Base-by-base conservation (phyloP, 2,329 filamentous ascomycete genomes). In the Trichoderma koningii region DNA sequence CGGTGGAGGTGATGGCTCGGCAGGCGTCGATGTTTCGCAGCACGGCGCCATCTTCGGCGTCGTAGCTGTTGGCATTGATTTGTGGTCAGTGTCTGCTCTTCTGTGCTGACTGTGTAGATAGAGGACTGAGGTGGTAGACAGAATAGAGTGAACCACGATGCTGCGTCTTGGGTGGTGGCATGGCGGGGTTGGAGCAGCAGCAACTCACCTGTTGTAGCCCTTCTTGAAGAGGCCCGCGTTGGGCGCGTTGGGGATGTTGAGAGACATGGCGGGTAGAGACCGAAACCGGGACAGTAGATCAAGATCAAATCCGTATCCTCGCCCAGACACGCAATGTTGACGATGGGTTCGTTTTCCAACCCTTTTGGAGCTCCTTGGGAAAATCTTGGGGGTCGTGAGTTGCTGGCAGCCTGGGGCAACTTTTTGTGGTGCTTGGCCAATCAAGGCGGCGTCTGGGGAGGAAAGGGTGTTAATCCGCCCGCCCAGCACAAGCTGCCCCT, bases 21-120 rank as follows among this genome's bases (percentile, higher is more conserved):
- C 95, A 99, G 77, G 96, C 95, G 76, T 99, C 96, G 81, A 99
- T 98, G 80, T 99, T 99, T 76, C 95, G 93, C 70, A 98, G 85
- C 71, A 99, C 93, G 71, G 95, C 96, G 77, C 95, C 95, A 91
- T 99, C 95, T 88, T 99, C 96, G 67, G 94, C 89, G 77, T 98
- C 94, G 82, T 99, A 97, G 85, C 96, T 98, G 15, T n/a, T 21
- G n/a, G 44, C 21, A 53, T 30, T 7, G 28, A 7, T 70, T 65
- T 53, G 50, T 23, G 56, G 65, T 64, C 44, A 63, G 51, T 42
- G 3, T 30, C 3, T 51, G 48, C 26, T 51, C 23, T 23, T 51
- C 23, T 23, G 10, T 34, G 30, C 3, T 34, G 30, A 10, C 30
- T 34, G 3, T 34, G 7, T 10, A 3, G 21, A 3, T 23, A 23